phyloP scores from a whole-genome alignment of 306 rosid species.

The Lablab purpureus region DNA sequence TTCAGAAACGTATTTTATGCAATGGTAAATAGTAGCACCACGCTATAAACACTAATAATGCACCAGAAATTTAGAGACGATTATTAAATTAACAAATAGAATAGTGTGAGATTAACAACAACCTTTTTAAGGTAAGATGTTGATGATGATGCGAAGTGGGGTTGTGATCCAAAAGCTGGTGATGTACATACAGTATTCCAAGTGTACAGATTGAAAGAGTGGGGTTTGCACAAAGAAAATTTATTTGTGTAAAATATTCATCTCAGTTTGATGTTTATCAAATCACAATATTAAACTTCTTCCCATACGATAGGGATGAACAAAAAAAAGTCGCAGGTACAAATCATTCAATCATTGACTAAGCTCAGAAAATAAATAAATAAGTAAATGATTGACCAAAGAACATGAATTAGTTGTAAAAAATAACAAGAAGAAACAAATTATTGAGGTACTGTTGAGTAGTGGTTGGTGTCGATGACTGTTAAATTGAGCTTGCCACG shows the following conservation, averaged over 20 bases:
- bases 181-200: background rate
- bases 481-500: background rate
- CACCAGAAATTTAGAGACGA: background rate
- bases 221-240: constrained; percentile 27
- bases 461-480: background rate
- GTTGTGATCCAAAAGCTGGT: constrained; percentile 17
- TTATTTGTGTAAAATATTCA: background rate
- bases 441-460: background rate
- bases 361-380: background rate
- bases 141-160: constrained; percentile 18
- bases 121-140: constrained; percentile 10
- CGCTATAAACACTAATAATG: background rate
- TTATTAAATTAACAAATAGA: constrained; percentile 7
- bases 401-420: background rate
- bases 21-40: background rate
- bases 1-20: too few relatives aligned
- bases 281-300: background rate
- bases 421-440: background rate
- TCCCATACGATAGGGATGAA: background rate
- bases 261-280: constrained; percentile 41
- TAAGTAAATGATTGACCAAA: background rate
- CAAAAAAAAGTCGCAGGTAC: background rate
- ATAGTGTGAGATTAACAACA: constrained; percentile 19
- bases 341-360: constrained; percentile 40
- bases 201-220: constrained; percentile 9